Conservation (phyloP, 805 yeast species). For the Wickerhamiella kurtzmanii region DNA sequence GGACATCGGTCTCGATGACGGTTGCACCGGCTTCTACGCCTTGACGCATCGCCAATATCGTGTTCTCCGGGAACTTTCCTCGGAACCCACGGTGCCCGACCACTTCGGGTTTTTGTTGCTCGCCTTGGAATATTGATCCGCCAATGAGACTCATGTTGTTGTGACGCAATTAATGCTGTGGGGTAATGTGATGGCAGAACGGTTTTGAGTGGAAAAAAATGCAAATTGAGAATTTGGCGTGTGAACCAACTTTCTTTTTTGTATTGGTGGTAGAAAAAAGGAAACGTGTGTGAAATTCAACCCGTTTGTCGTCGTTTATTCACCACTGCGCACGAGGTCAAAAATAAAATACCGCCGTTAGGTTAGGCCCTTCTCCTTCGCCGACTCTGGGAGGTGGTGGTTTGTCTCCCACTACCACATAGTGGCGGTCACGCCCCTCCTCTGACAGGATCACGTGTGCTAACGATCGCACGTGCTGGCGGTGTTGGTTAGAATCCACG, state of each 20-base stretch:
- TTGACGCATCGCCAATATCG: slow-evolving; percentile 33
- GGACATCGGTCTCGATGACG: slow-evolving; percentile 44
- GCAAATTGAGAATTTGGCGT: too few species aligned
- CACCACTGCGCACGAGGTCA: background rate
- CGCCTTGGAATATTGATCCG: slow-evolving; percentile 13
- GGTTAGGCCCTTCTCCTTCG: too few species aligned
- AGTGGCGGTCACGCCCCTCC: too few species aligned
- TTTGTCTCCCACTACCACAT: background rate
- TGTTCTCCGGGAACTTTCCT: slow-evolving; percentile 34
- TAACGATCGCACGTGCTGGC: too few species aligned
- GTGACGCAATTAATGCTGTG: too few species aligned
- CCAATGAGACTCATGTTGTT: slow-evolving; percentile 13
- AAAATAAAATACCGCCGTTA: background rate
- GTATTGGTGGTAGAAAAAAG: background rate
- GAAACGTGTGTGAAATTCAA: too few species aligned
- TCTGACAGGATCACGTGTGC: too few species aligned
- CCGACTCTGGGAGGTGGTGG: background rate
- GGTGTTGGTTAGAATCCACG: too few species aligned
- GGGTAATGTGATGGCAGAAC: too few species aligned
- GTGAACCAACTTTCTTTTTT: too few species aligned
- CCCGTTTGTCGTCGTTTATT: background rate
- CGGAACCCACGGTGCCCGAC: slow-evolving; percentile 27
- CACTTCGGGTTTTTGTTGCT: slow-evolving; percentile 20
- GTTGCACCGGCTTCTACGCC: slow-evolving; percentile 36
- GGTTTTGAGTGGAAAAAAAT: background rate